These are phyloP conservation scores for Fusarium odoratissimum DNA, from an alignment of 2,329 filamentous ascomycete species.

Conservation along the genomic window DNA sequence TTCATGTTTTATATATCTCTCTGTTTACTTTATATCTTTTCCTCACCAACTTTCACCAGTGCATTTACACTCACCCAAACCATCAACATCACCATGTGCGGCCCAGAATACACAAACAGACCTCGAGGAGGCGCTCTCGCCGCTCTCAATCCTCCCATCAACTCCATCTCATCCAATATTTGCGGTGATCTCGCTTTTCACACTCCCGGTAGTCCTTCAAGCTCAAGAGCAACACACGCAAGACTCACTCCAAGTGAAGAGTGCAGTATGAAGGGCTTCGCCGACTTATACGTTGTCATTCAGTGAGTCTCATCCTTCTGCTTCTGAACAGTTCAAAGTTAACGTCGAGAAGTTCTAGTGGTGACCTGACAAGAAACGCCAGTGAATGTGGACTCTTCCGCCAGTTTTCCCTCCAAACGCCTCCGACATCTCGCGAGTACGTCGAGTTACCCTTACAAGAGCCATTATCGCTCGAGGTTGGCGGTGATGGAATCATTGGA, in stretches of 20 bases:
- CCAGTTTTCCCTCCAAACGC: conserved; percentile 49
- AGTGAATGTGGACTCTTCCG: conserved; percentile 57
- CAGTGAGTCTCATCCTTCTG: conserved; percentile 51
- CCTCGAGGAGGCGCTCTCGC: conserved; percentile 60
- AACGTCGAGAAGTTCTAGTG: conserved; percentile 49
- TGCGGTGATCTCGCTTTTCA: conserved; percentile 58
- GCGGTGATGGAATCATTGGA: conserved; percentile 60
- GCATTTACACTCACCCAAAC: not conserved
- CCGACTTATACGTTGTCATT: conserved; percentile 54
- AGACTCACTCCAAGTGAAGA: conserved; percentile 51
- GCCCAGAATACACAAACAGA: conserved; percentile 54
- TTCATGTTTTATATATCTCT: no score
- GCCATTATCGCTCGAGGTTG: conserved; percentile 58
- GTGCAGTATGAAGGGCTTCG: conserved; percentile 25
- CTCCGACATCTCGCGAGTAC: conserved; percentile 25
- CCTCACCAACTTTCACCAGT: not conserved
- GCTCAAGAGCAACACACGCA: conserved; percentile 56
- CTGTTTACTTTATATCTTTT: not conserved
- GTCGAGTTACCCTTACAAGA: conserved; percentile 52
- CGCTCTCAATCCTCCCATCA: conserved; percentile 52
- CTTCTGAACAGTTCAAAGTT: not conserved
- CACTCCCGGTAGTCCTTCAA: conserved; percentile 53
- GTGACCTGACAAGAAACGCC: conserved; percentile 56
- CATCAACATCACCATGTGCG: conserved; percentile 56
- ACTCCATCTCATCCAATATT: conserved; percentile 19